These are phyloP conservation scores for Brachypodium distachyon DNA, from an alignment of 202 grass and related monocot genomes.

Conservation along the genomic window DNA sequence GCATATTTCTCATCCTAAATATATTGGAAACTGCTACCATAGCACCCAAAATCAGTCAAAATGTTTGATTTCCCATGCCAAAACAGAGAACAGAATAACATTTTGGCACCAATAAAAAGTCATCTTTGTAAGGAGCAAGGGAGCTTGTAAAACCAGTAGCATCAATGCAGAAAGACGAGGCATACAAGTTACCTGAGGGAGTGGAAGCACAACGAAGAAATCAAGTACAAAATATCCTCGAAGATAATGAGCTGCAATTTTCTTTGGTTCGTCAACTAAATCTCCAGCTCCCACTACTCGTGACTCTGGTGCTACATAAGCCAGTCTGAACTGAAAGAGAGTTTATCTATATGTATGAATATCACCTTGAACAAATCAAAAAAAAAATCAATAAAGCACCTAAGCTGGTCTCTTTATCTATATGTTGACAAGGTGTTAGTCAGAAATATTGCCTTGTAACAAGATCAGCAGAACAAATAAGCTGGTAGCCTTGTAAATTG, in stretches of 20 bases:
- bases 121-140: neutral
- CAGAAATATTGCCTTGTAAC: neutral
- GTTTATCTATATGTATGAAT: conserved; percentile 2
- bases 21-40: neutral
- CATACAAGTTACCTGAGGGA: conserved; percentile 75
- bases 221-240: conserved; percentile 74
- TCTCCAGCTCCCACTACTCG: conserved; percentile 88
- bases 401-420: neutral
- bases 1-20: conserved; percentile 10
- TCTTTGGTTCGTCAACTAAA: conserved; percentile 74
- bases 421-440: neutral
- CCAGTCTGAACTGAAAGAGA: conserved; percentile 80
- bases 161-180: conserved; percentile 8
- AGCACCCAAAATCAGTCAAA: neutral
- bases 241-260: conserved; percentile 82
- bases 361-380: neutral
- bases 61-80: neutral
- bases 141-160: neutral
- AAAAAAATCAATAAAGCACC: neutral
- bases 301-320: conserved; percentile 92
- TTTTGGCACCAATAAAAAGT: neutral
- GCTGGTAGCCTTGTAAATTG: neutral
- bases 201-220: conserved; percentile 87
- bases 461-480: neutral
- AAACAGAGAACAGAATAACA: neutral